Conservation (phyloP, 2,329 filamentous ascomycete species). For the Didymella keratinophila region DNA sequence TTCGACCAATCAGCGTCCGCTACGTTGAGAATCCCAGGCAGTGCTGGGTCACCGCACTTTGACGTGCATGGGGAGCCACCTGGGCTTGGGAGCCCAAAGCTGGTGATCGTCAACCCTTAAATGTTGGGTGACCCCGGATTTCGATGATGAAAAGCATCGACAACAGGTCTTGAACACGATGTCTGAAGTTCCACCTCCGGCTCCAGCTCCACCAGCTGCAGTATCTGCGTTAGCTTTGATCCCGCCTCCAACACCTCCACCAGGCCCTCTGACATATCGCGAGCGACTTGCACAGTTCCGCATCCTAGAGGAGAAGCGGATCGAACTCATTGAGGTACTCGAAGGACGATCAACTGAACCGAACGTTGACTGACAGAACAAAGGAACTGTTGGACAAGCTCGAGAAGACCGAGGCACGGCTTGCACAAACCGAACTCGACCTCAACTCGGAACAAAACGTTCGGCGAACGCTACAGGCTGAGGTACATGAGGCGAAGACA, state of each 20-base stretch:
- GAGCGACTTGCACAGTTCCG: constrained; percentile 48
- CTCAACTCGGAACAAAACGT: constrained; percentile 51
- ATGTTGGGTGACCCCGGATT: constrained; percentile 38
- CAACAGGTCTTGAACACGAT: constrained; percentile 22
- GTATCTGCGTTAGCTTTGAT: constrained; percentile 18
- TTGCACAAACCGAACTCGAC: constrained; percentile 48
- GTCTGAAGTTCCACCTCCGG: constrained; percentile 29
- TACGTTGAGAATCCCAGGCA: constrained; percentile 47
- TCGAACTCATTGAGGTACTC: constrained; percentile 48
- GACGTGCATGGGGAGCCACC: constrained; percentile 44
- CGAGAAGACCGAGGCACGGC: constrained; percentile 47
- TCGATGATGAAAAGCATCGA: constrained; percentile 15
- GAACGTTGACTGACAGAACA: neutral
- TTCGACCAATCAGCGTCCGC: constrained; percentile 44
- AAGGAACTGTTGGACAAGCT: constrained; percentile 50
- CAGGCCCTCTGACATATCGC: constrained; percentile 38
- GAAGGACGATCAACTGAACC: neutral
- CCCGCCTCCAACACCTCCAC: constrained; percentile 20
- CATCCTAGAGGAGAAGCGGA: constrained; percentile 49
- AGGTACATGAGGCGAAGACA: constrained; percentile 39
- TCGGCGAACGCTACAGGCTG: constrained; percentile 45
- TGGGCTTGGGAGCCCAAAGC: constrained; percentile 41
- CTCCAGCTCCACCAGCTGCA: constrained; percentile 15
- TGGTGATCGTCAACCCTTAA: constrained; percentile 37
- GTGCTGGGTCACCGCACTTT: constrained; percentile 44